Base-by-base conservation (phyloP, 2,329 filamentous ascomycete species). In the Colletotrichum gigasporum region DNA sequence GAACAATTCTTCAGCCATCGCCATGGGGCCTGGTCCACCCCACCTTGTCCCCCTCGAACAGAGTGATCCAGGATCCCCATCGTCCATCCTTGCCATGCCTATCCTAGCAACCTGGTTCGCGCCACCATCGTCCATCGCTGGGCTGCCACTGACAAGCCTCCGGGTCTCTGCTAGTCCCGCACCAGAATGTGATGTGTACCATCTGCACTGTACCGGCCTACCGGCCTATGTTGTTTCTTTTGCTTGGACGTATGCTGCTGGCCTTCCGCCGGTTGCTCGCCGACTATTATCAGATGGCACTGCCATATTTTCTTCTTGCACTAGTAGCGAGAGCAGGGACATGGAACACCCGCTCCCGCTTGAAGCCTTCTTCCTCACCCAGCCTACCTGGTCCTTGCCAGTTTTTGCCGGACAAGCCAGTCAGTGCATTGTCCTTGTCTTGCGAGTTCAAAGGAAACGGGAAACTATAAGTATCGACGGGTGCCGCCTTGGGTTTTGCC, bases 1-100 rank as follows among this genome's bases (percentile, higher is more conserved):
- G 61, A 64, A 44, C 61, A 64, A 64, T 64, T 64, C 61, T 64
- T 64, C 61, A 64, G 56, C 61, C 61, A 64, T 53, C 55, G 50
- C 48, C 47, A 54, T 59, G 41, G 48, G 55, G 47, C 41, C 41
- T 53, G 48, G 48, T 45, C 54, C 47, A 41, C 47, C 47, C 61
- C 61, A 61, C 56, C 55, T 50, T 28, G 26, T 42, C 42, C 58
- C 44, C 58, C 47, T 54, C 42, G 34, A 60, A 54, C 37, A 34
- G 55, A 48, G 48, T 47, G 55, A 41, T 45, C 39, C 61, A 53
- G 61, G 47, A 53, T 54, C 50, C 37, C 61, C 47, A 64, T 50
- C 56, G 45, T 37, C 20, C 32, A 64, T 60, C 61, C 61, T 64
- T 64, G 55, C 48, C 32, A 63, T 57, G 47, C 41, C 61, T 26